Evolutionary conservation across 2,329 filamentous ascomycete species (phyloP), one percentile per base, ranked within the genome.

Genomic region (Mollisia scopiformis): DNA sequence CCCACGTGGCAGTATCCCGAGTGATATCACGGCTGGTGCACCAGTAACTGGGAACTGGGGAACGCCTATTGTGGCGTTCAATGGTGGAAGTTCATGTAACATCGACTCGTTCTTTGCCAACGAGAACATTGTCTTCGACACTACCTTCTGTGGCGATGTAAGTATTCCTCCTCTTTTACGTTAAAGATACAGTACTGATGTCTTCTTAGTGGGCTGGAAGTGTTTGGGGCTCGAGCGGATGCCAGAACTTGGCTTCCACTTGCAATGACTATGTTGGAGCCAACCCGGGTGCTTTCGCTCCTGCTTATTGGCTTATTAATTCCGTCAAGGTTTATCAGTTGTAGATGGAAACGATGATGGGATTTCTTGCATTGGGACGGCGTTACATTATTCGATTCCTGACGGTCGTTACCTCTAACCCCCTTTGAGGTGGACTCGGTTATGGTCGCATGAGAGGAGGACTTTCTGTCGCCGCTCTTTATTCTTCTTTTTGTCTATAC

Each of bases 51-150:
- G 75, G 0, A 75, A 71, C 16, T 96, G 92, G 92, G 89, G 88
- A 0, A 77, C 78, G 1, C 91, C 92, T 0, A 75, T 85, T 7
- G 91, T 89, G 1, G 75, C 84, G 6, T 96, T 94, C 71, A 73
- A 77, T 19, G 90, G 90, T 1, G 83, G 80, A 2, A 69, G 73
- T 14, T 72, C 71, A 27, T 96, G 92, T 71, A 80, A 92, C 28
- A 86, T 92, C 61, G 79, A 87, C 61, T 74, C 75, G 0, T 83
- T 85, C 67, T 93, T 94, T 75, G 81, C 79, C 56, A 79, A 88
- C 55, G 84, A 93, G 80, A 86, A 85, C 66, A 84, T 96, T 59
- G 87, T 91, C 41, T 83, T 93, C 68, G 87, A 92, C 70, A 93
- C 70, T 19, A 86, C 90, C 55, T 92, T 95, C 73, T 95, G 92